These are phyloP conservation scores for Imleria badia DNA, from an alignment of 768 basidiomycete genomes.

Conservation along the genomic window DNA sequence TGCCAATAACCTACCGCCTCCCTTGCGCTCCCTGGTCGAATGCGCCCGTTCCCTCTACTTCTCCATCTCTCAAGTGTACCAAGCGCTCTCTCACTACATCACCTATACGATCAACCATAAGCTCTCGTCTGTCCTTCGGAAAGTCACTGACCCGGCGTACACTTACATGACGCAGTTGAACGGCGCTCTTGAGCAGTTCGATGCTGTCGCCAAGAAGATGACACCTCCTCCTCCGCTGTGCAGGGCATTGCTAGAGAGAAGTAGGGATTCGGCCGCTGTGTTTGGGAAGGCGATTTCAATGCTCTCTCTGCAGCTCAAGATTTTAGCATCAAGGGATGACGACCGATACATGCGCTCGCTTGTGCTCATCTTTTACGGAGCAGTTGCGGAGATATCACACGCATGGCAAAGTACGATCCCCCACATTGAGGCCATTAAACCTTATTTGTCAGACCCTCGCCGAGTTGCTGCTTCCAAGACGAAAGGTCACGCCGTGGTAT, in stretches of 20 bases:
- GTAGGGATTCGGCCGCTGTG: conserved; percentile 77
- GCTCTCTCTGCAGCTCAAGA: conserved; percentile 75
- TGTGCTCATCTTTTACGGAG: conserved; percentile 83
- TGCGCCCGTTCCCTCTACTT: conserved; percentile 92
- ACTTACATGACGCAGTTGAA: conserved; percentile 81
- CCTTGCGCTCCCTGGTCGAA: conserved; percentile 73
- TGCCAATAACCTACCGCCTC: conserved; percentile 64
- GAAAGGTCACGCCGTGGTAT: conserved; percentile 22
- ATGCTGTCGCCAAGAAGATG: conserved; percentile 68
- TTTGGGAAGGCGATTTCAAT: conserved; percentile 90
- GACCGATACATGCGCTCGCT: conserved; percentile 87
- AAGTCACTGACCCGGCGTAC: conserved; percentile 85
- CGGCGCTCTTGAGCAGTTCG: conserved; percentile 87
- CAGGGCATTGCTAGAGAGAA: conserved; percentile 75
- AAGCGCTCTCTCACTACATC: conserved; percentile 85
- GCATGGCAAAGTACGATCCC: conserved; percentile 82
- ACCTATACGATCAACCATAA: conserved; percentile 81
- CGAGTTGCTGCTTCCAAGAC: conserved; percentile 35
- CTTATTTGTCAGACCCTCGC: conserved; percentile 52
- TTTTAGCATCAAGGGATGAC: conserved; percentile 72
- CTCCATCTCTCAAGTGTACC: conserved; percentile 87
- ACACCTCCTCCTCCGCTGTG: conserved; percentile 73
- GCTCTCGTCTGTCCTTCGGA: conserved; percentile 73
- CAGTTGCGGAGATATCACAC: conserved; percentile 80
- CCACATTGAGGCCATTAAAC: conserved; percentile 66